These are phyloP conservation scores for Pythium monospermum DNA, from an alignment of 352 stramenopile genomes.

Conservation along the genomic window DNA sequence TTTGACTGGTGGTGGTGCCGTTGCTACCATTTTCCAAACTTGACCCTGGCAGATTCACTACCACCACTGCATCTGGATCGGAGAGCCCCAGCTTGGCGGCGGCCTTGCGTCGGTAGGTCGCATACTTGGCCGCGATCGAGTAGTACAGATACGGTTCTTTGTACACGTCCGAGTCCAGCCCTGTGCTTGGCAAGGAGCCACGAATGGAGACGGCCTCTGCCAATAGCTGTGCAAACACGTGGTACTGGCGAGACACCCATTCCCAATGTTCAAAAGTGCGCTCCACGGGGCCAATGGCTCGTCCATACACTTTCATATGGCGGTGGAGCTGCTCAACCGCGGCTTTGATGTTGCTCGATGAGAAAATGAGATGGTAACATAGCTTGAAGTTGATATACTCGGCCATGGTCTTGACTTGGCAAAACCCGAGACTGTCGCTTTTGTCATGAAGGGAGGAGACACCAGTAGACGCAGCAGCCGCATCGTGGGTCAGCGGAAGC, in stretches of 20 bases:
- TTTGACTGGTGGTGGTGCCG: too few relatives aligned
- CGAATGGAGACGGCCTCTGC: conserved; percentile 67
- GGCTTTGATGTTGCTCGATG: conserved; percentile 77
- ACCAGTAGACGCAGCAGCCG: conserved; percentile 15
- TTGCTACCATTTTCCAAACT: too few relatives aligned
- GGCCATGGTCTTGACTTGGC: conserved; percentile 77
- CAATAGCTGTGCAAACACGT: conserved; percentile 83
- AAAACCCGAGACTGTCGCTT: conserved; percentile 40
- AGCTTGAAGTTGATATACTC: conserved; percentile 88
- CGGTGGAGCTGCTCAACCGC: conserved; percentile 81
- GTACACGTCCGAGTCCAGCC: conserved; percentile 76
- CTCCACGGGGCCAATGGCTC: conserved; percentile 45
- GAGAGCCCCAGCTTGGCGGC: conserved; percentile 49
- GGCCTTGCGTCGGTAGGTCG: conserved; percentile 65
- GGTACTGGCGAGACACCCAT: conserved; percentile 82
- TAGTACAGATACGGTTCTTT: conserved; percentile 88
- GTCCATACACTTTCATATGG: conserved; percentile 65
- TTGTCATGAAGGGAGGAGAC: too few relatives aligned
- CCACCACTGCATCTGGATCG: conserved; percentile 12
- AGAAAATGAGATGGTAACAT: conserved; percentile 86
- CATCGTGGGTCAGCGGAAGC: conserved; percentile 42
- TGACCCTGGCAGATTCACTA: background rate
- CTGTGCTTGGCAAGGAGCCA: conserved; percentile 40
- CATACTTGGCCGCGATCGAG: conserved; percentile 80
- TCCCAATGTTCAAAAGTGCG: conserved; percentile 80